Conservation (phyloP, 192 early-diverging fungal species). For the Ambispora gerdemannii region DNA sequence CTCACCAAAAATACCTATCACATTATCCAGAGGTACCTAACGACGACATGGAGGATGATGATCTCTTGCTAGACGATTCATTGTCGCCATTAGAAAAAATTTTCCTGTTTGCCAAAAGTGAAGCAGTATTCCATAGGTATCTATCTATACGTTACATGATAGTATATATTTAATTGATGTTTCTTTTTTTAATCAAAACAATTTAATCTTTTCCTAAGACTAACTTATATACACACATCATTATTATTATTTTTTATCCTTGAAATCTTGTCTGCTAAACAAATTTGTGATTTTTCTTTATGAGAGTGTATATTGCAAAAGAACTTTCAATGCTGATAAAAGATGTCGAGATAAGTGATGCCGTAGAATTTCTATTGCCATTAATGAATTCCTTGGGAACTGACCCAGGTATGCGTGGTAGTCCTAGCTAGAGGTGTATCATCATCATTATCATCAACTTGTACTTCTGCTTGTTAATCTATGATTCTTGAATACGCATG, state of each 20-base stretch:
- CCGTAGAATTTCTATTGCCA: constrained; percentile 40
- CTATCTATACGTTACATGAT: not conserved
- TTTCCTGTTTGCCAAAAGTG: constrained; percentile 37
- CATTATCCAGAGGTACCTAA: not conserved
- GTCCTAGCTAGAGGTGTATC: not conserved
- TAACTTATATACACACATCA: not conserved
- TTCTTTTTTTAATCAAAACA: not conserved
- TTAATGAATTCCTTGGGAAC: constrained; percentile 36
- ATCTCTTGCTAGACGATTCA: constrained; percentile 32
- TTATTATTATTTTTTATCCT: too few species aligned
- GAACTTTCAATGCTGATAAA: constrained; percentile 39
- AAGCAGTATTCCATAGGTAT: constrained; percentile 39
- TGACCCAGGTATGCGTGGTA: constrained; percentile 30
- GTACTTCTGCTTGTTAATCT: too few species aligned
- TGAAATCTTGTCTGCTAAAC: not conserved
- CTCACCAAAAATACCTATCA: constrained; percentile 13
- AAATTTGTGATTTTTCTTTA: constrained; percentile 19
- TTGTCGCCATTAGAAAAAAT: constrained; percentile 40
- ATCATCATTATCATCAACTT: too few species aligned
- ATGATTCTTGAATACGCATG: not conserved
- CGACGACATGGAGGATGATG: constrained; percentile 37
- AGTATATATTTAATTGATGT: not conserved
- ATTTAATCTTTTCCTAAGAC: not conserved
- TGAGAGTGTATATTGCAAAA: constrained; percentile 42
- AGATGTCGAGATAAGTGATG: constrained; percentile 38